Evolutionary conservation across 2,329 filamentous ascomycete genomes (phyloP).

Genomic region (Arthroderma sp.): DNA sequence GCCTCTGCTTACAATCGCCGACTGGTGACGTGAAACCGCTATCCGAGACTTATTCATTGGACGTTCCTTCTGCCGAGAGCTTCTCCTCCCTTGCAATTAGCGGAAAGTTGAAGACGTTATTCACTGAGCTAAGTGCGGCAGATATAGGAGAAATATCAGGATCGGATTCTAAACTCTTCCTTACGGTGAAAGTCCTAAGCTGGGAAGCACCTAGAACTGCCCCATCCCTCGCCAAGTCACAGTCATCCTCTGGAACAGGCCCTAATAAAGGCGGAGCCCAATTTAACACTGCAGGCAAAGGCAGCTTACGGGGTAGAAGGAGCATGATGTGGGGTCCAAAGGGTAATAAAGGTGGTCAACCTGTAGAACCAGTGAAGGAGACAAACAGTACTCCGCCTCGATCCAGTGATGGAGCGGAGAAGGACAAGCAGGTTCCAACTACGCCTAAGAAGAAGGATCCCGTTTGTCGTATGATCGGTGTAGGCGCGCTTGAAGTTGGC

Average conservation of each 20-base stretch:
- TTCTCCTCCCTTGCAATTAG: conserved; percentile 54
- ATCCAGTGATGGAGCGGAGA: conserved; percentile 21
- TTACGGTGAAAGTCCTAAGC: conserved; percentile 69
- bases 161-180: conserved; percentile 61
- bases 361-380: conserved; percentile 24
- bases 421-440: conserved; percentile 20
- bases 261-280: conserved; percentile 19
- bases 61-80: conserved; percentile 61
- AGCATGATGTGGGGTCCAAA: conserved; percentile 37
- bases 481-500: conserved; percentile 68
- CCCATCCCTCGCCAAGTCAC: conserved; percentile 18
- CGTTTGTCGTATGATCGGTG: conserved; percentile 58
- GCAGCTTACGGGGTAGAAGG: conserved; percentile 30
- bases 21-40: conserved; percentile 53
- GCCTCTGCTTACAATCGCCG: conserved; percentile 60
- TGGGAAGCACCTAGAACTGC: conserved; percentile 36
- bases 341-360: conserved; percentile 19
- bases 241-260: conserved; percentile 27
- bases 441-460: conserved; percentile 25
- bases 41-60: conserved; percentile 72
- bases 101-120: conserved; percentile 68
- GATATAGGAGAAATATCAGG: conserved; percentile 55
- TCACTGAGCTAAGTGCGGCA: conserved; percentile 68
- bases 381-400: conserved; percentile 20
- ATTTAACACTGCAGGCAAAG: conserved; percentile 25